These are phyloP conservation scores for Pyrus hybrid DNA, from an alignment of 331 rosid species.

Conservation along the genomic window DNA sequence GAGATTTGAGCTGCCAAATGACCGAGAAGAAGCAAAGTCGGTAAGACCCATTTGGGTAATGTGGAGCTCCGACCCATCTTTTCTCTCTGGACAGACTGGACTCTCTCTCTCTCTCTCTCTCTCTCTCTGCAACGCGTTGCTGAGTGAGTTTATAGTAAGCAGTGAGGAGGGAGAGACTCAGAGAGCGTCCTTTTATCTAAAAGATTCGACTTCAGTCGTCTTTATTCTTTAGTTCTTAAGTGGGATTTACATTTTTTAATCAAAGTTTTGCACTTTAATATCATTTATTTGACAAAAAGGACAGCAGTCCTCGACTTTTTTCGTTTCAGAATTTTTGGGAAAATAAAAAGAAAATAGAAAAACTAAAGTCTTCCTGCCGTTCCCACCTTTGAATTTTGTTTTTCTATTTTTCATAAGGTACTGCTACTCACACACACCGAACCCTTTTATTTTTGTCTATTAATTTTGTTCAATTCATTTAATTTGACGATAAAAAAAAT, in stretches of 20 bases:
- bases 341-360: neutral
- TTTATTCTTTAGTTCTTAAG: conserved; percentile 2
- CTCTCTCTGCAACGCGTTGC: neutral
- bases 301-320: neutral
- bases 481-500: too few relatives aligned
- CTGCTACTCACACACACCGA: too few relatives aligned
- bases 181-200: conserved; percentile 39
- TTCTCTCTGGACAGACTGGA: neutral
- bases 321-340: neutral
- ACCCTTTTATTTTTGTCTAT: too few relatives aligned
- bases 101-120: neutral
- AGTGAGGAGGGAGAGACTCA: neutral
- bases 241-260: conserved; percentile 10
- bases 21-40: conserved; percentile 30
- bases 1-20: conserved; percentile 11
- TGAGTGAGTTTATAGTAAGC: neutral
- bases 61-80: conserved; percentile 49
- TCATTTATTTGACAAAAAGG: neutral
- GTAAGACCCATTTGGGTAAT: conserved; percentile 28
- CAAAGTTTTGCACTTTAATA: conserved; percentile 7
- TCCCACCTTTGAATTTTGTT: neutral
- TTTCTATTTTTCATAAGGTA: too few relatives aligned
- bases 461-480: too few relatives aligned
- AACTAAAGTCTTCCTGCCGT: neutral
- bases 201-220: conserved; percentile 35